A percentile compares a stretch with the other conserved stretches of the same genome.
These are phyloP conservation scores for Gynandropsis gynandra DNA, from an alignment of 345 rosid species.

Conservation along the genomic window DNA sequence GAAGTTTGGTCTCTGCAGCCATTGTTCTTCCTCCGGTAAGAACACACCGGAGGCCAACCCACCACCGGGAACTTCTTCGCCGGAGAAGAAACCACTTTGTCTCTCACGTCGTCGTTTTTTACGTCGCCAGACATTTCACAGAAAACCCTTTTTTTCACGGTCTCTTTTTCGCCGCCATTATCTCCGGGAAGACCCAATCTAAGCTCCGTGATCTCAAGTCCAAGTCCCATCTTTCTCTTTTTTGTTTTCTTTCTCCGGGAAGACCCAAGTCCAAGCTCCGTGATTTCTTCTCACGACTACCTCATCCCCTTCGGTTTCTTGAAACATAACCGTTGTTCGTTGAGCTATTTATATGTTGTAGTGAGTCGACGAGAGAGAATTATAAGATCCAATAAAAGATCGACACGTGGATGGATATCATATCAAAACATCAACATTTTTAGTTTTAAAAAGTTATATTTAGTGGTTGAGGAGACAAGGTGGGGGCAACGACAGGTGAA, in stretches of 20 bases:
- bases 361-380: constrained; percentile 18
- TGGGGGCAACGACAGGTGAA: constrained; percentile 35
- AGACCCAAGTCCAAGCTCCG: too few species aligned
- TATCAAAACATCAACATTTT: constrained; percentile 19
- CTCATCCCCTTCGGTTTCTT: constrained; percentile 25
- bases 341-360: constrained; percentile 28
- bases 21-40: constrained; percentile 66
- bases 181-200: constrained; percentile 65
- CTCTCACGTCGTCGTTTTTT: constrained; percentile 24
- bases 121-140: constrained; percentile 42
- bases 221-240: constrained; percentile 35
- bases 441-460: not conserved
- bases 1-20: constrained; percentile 15
- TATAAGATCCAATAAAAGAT: constrained; percentile 1
- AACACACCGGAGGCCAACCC: constrained; percentile 98
- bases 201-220: constrained; percentile 81
- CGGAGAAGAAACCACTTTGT: constrained; percentile 18
- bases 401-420: constrained; percentile 22
- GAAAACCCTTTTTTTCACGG: constrained; percentile 63
- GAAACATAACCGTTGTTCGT: constrained; percentile 18
- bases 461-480: constrained; percentile 22
- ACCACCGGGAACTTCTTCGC: constrained; percentile 57
- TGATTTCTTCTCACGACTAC: too few species aligned
- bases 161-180: constrained; percentile 28
- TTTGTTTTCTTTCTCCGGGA: constrained; percentile 4